Conservation (phyloP, 2,329 filamentous ascomycete genomes). For the Colletotrichum sp. region DNA sequence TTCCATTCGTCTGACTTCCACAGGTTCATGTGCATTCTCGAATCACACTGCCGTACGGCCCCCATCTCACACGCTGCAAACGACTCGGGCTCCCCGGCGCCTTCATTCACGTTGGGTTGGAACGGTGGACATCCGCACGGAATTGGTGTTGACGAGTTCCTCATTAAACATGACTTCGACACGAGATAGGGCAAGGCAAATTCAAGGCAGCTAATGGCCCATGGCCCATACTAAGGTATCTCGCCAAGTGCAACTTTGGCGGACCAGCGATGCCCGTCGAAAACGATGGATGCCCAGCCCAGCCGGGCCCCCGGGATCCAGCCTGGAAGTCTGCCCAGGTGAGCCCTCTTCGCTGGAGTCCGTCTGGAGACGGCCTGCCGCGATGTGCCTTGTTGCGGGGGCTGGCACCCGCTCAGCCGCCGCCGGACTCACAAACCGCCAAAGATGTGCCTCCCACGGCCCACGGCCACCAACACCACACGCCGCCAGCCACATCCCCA, state of each 20-base stretch:
- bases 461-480: neutral
- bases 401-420: slow-evolving; percentile 11
- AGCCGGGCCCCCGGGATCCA: slow-evolving; percentile 6
- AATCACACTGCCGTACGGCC: neutral
- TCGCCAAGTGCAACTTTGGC: neutral
- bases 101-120: neutral
- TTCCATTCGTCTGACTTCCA: neutral
- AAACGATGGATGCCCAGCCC: slow-evolving; percentile 2
- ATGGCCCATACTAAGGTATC: neutral
- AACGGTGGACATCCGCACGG: neutral
- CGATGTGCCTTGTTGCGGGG: slow-evolving; percentile 11
- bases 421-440: neutral
- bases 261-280: slow-evolving; percentile 3
- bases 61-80: neutral
- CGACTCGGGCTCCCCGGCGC: neutral
- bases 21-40: neutral
- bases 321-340: slow-evolving; percentile 7
- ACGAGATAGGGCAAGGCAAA: neutral
- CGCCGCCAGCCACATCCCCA: neutral
- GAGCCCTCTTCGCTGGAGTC: neutral
- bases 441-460: neutral
- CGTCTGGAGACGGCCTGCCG: neutral
- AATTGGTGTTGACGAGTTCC: neutral
- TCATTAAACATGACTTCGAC: neutral
- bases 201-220: neutral